Evolutionary conservation across 2,329 filamentous ascomycete species (phyloP), one percentile per base, ranked within the genome.

Genomic region (Xylariomycetidae sp.): DNA sequence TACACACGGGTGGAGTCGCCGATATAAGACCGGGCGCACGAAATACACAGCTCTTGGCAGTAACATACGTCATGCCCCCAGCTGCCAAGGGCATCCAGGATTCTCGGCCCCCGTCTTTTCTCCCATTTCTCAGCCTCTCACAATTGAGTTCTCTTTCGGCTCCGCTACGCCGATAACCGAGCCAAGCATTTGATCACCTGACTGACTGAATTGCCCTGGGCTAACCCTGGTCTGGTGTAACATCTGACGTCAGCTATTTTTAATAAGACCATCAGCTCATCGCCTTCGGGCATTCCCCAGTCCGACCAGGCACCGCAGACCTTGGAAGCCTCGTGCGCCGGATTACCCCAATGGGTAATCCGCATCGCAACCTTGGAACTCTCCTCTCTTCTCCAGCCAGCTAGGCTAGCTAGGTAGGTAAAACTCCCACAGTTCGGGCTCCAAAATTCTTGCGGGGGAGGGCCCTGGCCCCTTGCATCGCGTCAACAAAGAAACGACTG

Each of bases 21-120:
- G 44, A 46, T 45, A 41, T 46, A 46, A 41, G 39, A 35, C 44
- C 44, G 44, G 27, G n/a, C n/a, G n/a, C 36, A 28, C 35, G 36
- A 40, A 30, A 11, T 17, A 29, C 29, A 25, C 10, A 31, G 26
- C 25, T 27, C 41, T 31, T 27, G 26, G 38, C 37, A 28, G 19
- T 30, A 30, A 9, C 28, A 27, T n/a, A 46, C 44, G 44, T 46
- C 44, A 46, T 44, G 17, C 33, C 36, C 38, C 42, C 13, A 42
- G n/a, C n/a, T n/a, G n/a, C n/a, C n/a, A n/a, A n/a, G n/a, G n/a
- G n/a, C n/a, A n/a, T n/a, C n/a, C n/a, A n/a, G n/a, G n/a, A n/a
- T 23, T 23, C n/a, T 23, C n/a, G 20, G 20, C 8, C 20, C 20
- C 20, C 20, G 20, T 23, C 20, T 23, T n/a, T 23, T 23, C 20